phyloP scores from a whole-genome alignment of 2,329 filamentous ascomycete species.

The Coniella vitis region DNA sequence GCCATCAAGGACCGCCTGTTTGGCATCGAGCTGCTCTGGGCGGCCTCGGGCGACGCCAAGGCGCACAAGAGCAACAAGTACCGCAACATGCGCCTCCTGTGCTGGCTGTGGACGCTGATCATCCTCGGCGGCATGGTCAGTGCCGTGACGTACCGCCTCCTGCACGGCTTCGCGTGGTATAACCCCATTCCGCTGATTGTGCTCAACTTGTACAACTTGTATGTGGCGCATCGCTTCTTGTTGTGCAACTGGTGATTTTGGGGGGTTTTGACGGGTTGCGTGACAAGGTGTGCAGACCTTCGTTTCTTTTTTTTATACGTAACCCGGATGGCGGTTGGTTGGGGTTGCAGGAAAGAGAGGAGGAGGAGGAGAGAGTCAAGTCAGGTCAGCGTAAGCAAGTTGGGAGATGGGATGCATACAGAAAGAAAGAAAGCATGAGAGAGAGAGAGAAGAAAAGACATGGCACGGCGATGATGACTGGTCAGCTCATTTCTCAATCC shows the following conservation, averaged over 20 bases:
- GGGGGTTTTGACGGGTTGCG: too few relatives aligned
- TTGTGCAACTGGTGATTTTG: conserved; percentile 26
- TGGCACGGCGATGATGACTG: too few relatives aligned
- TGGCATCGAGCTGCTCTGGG: conserved; percentile 33
- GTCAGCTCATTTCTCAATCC: too few relatives aligned
- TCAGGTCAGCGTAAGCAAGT: too few relatives aligned
- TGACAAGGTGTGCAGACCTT: too few relatives aligned
- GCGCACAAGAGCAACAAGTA: conserved; percentile 36
- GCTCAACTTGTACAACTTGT: conserved; percentile 32
- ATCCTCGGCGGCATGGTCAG: conserved; percentile 28
- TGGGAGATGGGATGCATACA: too few relatives aligned
- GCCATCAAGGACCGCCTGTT: conserved; percentile 35
- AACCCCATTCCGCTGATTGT: conserved; percentile 32
- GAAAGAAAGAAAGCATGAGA: too few relatives aligned
- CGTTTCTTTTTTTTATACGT: too few relatives aligned
- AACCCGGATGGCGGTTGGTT: too few relatives aligned
- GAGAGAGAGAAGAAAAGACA: too few relatives aligned
- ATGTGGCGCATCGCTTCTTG: conserved; percentile 33
- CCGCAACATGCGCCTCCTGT: conserved; percentile 34
- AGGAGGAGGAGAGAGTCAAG: too few relatives aligned
- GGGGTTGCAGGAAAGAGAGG: too few relatives aligned
- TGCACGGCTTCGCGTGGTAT: conserved; percentile 31
- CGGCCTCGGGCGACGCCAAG: conserved; percentile 31
- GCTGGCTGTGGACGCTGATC: conserved; percentile 29
- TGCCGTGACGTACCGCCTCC: conserved; percentile 28